Evolutionary conservation across 495 filamentous ascomycete species (phyloP), one percentile per base, ranked within the genome.

Genomic region (Annulohypoxylon moriforme): DNA sequence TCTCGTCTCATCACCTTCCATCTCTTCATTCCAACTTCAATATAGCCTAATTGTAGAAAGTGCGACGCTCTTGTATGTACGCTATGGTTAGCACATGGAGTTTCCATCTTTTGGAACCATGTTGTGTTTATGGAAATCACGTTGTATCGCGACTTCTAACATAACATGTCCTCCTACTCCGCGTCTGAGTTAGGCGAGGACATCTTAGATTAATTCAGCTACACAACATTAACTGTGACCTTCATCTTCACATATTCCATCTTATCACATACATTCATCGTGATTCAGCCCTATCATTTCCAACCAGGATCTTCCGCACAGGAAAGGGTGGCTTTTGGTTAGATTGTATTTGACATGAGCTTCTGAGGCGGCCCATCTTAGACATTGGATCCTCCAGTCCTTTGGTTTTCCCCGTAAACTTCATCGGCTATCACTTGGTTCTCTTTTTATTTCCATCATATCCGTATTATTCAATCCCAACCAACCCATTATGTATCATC

Each of bases 311-410:
- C 53, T 62, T 58, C 49, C 20, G 56, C 40, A 24, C 57, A 47
- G 53, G 55, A 56, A 59, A 59, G 25, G 22, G 63, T 52, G 53
- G 25, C 42, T 74, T 74, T 74, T 74, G 71, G 67, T 74, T 74
- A 74, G 55, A 22, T 56, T 59, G 31, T 24, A 69, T 73, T 68
- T 66, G 53, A 60, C 61, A 66, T 14, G 42, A 38, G 24, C 24
- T 16, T 50, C 18, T 40, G 6, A 49, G 55, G 33, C 57, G 18
- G 0, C 65, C 33, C 42, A 58, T 53, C 31, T 46, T 63, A 33
- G 14, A 2, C 11, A 16, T 61, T 63, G 61, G 56, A 58, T 69
- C 34, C 14, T n/a, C 24, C 27, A 2, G 16, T 52, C 18, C 22
- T 40, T 58, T 50, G 38, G 1, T 56, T 61, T 69, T 16, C 1